Conservation (phyloP, 352 stramenopile genomes). For the Pilasporangium apinafurcum region DNA sequence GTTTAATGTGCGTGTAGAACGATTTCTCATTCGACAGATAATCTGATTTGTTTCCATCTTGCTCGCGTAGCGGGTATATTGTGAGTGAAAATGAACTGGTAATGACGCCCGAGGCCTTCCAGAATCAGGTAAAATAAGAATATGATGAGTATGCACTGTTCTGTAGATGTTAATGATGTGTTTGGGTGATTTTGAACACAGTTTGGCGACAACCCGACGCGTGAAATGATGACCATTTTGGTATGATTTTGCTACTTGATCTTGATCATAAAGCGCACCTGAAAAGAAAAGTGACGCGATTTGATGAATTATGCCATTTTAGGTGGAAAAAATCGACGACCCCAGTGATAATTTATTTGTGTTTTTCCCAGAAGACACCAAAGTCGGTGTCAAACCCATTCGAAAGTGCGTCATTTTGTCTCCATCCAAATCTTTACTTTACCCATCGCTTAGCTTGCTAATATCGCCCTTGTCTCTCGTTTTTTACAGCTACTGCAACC, state of each 20-base stretch:
- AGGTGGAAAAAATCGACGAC: slow-evolving; percentile 87
- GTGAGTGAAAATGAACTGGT: slow-evolving; percentile 95
- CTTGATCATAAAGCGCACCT: too few species aligned
- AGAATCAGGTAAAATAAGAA: slow-evolving; percentile 49
- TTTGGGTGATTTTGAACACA: too few species aligned
- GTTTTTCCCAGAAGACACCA: slow-evolving; percentile 99
- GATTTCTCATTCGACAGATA: neutral
- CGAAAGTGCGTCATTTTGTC: slow-evolving; percentile 73
- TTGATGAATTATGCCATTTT: neutral
- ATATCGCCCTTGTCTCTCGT: neutral
- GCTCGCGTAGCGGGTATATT: slow-evolving; percentile 93
- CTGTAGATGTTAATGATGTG: neutral
- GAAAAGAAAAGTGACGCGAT: too few species aligned
- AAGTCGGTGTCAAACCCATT: slow-evolving; percentile 98
- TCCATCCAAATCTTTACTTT: slow-evolving; percentile 3
- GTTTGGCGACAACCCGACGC: slow-evolving; percentile 91
- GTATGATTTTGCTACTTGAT: slow-evolving; percentile 36
- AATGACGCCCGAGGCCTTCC: slow-evolving; percentile 93
- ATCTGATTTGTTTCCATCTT: slow-evolving; percentile 11
- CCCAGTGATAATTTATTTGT: slow-evolving; percentile 96
- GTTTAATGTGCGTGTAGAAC: neutral
- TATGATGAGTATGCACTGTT: neutral
- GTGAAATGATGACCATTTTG: slow-evolving; percentile 96
- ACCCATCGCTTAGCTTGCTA: neutral
- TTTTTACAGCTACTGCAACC: slow-evolving; percentile 79